Conservation (phyloP, 192 early-diverging fungal species). For the Podochytrium sp. region DNA sequence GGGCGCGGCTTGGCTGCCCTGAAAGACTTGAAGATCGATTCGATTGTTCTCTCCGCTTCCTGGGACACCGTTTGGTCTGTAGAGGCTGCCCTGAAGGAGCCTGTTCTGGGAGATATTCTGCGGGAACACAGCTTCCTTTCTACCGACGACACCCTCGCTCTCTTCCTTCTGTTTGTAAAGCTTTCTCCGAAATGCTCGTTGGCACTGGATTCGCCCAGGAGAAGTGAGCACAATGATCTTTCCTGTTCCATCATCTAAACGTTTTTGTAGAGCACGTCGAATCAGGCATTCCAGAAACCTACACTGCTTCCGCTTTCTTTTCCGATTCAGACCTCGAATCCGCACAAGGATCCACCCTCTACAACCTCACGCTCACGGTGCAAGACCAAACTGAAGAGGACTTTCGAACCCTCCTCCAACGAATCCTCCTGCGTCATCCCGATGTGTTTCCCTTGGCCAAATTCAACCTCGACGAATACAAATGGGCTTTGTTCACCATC, state of each 20-base stretch:
- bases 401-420: not conserved
- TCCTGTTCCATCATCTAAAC: not conserved
- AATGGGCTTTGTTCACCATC: slow-evolving; percentile 47
- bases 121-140: slow-evolving; percentile 17
- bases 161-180: slow-evolving; percentile 38
- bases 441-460: slow-evolving; percentile 32
- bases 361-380: not conserved
- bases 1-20: slow-evolving; percentile 34
- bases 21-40: not conserved
- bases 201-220: not conserved
- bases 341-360: not conserved
- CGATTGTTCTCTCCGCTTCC: slow-evolving; percentile 22
- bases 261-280: slow-evolving; percentile 17
- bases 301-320: slow-evolving; percentile 35
- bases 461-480: slow-evolving; percentile 44
- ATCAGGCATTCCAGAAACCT: slow-evolving; percentile 26
- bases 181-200: slow-evolving; percentile 7
- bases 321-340: slow-evolving; percentile 26
- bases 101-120: slow-evolving; percentile 29
- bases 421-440: slow-evolving; percentile 16
- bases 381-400: slow-evolving; percentile 8
- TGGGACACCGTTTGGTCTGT: slow-evolving; percentile 29
- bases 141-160: slow-evolving; percentile 33
- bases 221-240: not conserved
- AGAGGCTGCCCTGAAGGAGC: slow-evolving; percentile 31